Base-by-base conservation (phyloP, 306 rosid genomes). In the Ceratonia siliqua region DNA sequence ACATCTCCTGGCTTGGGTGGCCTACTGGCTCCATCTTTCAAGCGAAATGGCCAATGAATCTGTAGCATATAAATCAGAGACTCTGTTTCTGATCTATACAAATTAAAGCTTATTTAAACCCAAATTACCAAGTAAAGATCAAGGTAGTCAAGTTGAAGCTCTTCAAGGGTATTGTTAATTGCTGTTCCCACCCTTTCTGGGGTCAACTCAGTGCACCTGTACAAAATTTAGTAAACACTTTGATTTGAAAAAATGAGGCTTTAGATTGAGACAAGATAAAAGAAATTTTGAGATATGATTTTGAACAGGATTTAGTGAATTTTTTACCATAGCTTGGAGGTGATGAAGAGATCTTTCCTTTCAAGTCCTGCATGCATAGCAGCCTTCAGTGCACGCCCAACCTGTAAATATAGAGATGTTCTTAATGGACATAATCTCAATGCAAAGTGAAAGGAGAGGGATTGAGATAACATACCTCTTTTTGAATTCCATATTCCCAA, bases 141-240 rank as follows among this genome's bases (percentile, higher is more conserved):
- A 25, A 81, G 81, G 74, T 70, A 69, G 43, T 81, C 73, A 32
- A 68, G 68, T 74, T 68, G 77, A 62, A 81, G 84, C n/a, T 70
- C 70, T 70, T 70, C 39, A 45, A 81, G 78, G 30, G 78, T 68
- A 8, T 62, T 63, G 33, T 62, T 62, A 17, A 75, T n/a, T 4
- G 77, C 84, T 30, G 49, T 2, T 32, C 72, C 38, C 53, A 81
- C 84, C 13, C 77, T 81, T 14, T 75, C 73, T 21, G 77, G 84
- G 45, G 68, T 68, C 76, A 81, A 64, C n/a, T 68, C 80, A 15
- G 81, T 36, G 69, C 80, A 80, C 84, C 80, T 80, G 62, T 38
- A 58, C 3, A 55, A 12, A 25, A 13, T 25, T 25, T 14, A 56
- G 0, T 20, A 52, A 21, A 2, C 12, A 0, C 27, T 0, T n/a